Evolutionary conservation across 139 green algal species (phyloP), one percentile per base, ranked within the genome.

Genomic region (Auxenochlorella protothecoides): DNA sequence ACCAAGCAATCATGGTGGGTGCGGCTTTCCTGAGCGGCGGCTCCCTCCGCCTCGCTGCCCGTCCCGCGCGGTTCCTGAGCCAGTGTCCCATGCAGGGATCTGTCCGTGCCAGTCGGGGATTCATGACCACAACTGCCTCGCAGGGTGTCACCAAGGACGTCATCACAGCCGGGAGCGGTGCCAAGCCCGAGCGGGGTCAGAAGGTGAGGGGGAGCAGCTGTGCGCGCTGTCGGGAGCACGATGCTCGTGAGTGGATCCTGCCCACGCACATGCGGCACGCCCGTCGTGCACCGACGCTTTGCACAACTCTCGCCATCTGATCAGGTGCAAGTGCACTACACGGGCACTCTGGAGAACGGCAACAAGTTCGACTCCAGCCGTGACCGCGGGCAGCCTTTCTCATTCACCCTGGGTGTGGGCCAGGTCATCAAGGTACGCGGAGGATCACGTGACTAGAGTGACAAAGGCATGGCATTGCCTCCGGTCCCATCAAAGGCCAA

Each of bases 311-410:
- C n/a, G 14, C 63, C 63, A 59, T 7, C 55, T 60, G 3, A 16
- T n/a, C 66, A 73, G 68, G 72, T 77, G 11, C 73, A 61, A 14
- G 73, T 78, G 53, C 73, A 78, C 73, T 78, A 78, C 73, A 78
- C 73, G 5, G 73, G 75, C 57, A 83, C 72, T 44, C 72, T 83
- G 61, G 71, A 81, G 7, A 68, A 93, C 68, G 90, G 90, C 57
- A 82, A 75, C 53, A 89, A 93, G 80, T 96, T 96, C 70, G 90
- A 96, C 71, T 77, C 72, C 51, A 78, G 54, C 52, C 78, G 75
- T 7, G 84, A 91, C 65, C 78, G 87, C 4, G 71, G 69, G n/a
- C n/a, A 83, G 61, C 83, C 80, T 88, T 68, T 76, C 5, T 51
- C 63, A 4, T 76, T 76, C 64, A n/a, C 72, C 16, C 53, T 76